These are phyloP conservation scores for Monilinia fructicola DNA, from an alignment of 2,329 filamentous ascomycete species.

Conservation along the genomic window DNA sequence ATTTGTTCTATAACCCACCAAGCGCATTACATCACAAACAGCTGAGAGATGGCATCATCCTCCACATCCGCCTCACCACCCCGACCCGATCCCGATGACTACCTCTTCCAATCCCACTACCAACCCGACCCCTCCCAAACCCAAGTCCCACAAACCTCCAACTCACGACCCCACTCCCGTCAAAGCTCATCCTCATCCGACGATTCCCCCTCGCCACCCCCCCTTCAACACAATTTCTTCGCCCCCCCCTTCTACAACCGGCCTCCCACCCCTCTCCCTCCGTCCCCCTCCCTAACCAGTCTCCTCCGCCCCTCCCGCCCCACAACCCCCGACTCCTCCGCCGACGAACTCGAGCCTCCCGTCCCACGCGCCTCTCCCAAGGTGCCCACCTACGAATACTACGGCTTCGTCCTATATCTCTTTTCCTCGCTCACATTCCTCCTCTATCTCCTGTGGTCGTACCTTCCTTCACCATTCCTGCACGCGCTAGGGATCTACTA, in stretches of 20 bases:
- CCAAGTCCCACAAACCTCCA: background rate
- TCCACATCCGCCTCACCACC: constrained; percentile 18
- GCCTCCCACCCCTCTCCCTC: constrained; percentile 90
- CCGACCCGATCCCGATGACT: constrained; percentile 21
- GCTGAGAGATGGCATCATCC: constrained; percentile 17
- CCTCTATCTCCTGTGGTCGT: constrained; percentile 70
- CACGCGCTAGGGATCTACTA: constrained; percentile 93
- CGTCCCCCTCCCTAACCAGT: constrained; percentile 88
- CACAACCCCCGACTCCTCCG: constrained; percentile 87
- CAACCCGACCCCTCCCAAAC: background rate
- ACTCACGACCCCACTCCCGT: too few species aligned
- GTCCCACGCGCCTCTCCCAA: constrained; percentile 85
- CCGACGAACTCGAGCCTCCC: constrained; percentile 70
- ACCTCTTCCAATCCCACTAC: background rate
- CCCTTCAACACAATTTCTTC: constrained; percentile 51
- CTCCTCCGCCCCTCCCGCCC: constrained; percentile 88
- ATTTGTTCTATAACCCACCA: accelerated
- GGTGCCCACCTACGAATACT: constrained; percentile 99
- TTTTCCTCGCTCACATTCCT: constrained; percentile 80
- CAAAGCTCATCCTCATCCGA: too few species aligned
- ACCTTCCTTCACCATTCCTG: constrained; percentile 86
- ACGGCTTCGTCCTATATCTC: constrained; percentile 95
- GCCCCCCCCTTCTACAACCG: constrained; percentile 94
- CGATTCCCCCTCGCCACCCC: constrained; percentile 30
- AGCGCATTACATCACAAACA: background rate